Evolutionary conservation across 257 asterid species (phyloP).

Genomic region (Capsicum baccatum): DNA sequence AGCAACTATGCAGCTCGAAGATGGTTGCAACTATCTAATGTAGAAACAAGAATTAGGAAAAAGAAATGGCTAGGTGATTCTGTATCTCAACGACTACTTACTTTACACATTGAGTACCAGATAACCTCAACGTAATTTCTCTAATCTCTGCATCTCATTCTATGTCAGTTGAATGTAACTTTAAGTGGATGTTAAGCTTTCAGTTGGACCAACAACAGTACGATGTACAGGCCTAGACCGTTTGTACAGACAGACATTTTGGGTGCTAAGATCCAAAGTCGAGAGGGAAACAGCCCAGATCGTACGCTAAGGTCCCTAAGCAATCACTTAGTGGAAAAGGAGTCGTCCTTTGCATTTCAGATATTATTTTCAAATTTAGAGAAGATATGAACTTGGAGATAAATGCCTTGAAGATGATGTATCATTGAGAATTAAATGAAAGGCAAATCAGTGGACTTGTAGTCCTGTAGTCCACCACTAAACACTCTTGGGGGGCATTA

Average conservation of each 20-base stretch:
- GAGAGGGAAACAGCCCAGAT: too few species aligned
- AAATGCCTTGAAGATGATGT: background rate
- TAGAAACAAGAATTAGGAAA: background rate
- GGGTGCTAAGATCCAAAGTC: too few species aligned
- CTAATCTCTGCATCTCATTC: background rate
- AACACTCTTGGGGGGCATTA: background rate
- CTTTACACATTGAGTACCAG: conserved; percentile 12
- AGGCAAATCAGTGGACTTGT: background rate
- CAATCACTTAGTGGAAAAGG: background rate
- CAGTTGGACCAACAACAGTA: background rate
- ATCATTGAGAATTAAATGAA: conserved; percentile 5
- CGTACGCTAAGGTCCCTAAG: too few species aligned
- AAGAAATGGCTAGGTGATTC: background rate
- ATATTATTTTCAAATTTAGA: conserved; percentile 13
- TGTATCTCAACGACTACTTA: background rate
- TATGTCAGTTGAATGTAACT: conserved; percentile 19
- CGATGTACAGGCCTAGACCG: too few species aligned
- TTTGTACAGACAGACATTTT: too few species aligned
- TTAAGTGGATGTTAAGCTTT: background rate
- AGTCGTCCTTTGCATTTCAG: background rate
- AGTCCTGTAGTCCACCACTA: background rate
- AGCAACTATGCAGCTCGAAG: background rate
- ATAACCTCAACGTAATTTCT: background rate
- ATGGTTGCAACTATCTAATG: background rate
- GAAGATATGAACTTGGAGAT: background rate